A percentile compares a stretch with the other conserved stretches of the same genome.
Evolutionary conservation across 176 grass and related monocot genomes (phyloP).

Genomic region (Guadua angustifolia): DNA sequence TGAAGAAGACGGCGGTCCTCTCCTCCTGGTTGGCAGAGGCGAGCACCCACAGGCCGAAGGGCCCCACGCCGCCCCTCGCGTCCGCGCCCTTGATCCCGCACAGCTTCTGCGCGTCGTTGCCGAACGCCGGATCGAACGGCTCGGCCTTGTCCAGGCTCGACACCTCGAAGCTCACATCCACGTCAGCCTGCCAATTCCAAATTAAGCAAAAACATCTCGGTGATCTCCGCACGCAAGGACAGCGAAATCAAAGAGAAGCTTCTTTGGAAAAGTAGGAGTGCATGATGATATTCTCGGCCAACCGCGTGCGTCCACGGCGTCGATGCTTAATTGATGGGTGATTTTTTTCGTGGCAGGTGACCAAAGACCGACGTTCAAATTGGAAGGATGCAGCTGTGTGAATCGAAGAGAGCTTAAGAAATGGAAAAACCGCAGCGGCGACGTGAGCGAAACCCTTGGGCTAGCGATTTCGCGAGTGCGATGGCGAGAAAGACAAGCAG

Average conservation of each 20-base stretch:
- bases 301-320: no score
- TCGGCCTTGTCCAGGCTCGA: constrained; percentile 62
- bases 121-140: constrained; percentile 54
- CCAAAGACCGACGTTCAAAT: no score
- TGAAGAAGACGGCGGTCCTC: constrained; percentile 71
- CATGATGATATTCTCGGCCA: no score
- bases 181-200: constrained; percentile 46
- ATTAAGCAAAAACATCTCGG: neutral
- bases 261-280: neutral
- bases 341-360: no score
- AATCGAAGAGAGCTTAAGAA: neutral
- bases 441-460: neutral
- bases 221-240: neutral
- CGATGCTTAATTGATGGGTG: no score
- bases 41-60: constrained; percentile 74
- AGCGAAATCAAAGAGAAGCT: neutral
- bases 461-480: neutral
- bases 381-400: neutral
- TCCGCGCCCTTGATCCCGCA: constrained; percentile 61
- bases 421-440: neutral
- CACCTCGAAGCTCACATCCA: constrained; percentile 70
- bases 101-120: constrained; percentile 49
- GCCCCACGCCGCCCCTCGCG: constrained; percentile 64
- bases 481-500: neutral
- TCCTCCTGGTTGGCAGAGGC: constrained; percentile 53